Base-by-base conservation (phyloP, 2,329 filamentous ascomycete species). In the Cladosporium austrohemisphaericum region DNA sequence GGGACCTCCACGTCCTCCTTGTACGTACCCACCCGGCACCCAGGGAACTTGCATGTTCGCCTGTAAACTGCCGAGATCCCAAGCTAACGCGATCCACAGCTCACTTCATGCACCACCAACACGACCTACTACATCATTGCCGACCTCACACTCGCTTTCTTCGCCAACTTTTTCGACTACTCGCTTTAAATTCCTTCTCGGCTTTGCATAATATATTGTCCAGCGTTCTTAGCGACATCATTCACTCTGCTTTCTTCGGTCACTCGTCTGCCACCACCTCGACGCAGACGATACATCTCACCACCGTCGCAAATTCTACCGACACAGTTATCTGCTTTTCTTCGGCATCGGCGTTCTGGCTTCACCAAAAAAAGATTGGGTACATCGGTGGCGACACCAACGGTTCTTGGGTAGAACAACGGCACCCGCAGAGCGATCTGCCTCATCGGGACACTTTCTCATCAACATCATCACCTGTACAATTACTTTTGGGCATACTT, bases 141-240 rank as follows among this genome's bases (percentile, higher is more conserved):
- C 37, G 16, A 13, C 16, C n/a, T n/a, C 44, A 38, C 41, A 43
- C 19, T 49, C 44, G 50, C 37, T 45, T 48, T 31, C 20, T 31
- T 32, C 23, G 19, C 22, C 31, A 43, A n/a, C 20, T 22, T 41
- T 18, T 20, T 36, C 49, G 29, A 41, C 35, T 18, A 48, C 29
- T 13, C 20, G 4, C 29, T 31, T 33, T 35, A 11, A 26, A 37
- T 41, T 48, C 36, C 18, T 20, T 38, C 33, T 51, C 38, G 41
- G 44, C 37, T 47, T 38, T 46, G 50, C 50, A 52, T 52, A 49
- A 52, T 52, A 52, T 47, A 45, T 41, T 26, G 31, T 52, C 37
- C 35, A 52, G 50, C 50, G 50, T 52, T 52, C 40, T 43, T 40
- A 52, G 50, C 50, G 50, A 50, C 38, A 20, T 45, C 44, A 40